phyloP scores from a whole-genome alignment of 129 eudicot genomes.

The Flaveria brownii region DNA sequence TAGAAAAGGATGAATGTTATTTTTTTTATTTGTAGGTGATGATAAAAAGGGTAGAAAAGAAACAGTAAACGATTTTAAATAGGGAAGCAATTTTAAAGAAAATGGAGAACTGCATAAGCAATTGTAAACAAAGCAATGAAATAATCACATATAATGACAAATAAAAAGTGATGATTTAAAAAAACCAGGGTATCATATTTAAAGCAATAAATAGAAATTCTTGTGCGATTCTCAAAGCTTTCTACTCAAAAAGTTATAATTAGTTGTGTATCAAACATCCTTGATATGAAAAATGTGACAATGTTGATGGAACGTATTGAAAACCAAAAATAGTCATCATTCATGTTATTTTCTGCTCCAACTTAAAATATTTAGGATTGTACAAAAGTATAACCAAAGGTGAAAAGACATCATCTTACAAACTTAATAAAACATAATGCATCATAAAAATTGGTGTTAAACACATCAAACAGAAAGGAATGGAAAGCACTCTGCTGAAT shows the following conservation, averaged over 20 bases:
- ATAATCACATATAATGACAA: too few relatives aligned
- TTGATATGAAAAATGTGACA: not conserved
- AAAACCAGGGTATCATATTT: too few relatives aligned
- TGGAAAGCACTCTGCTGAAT: conserved; percentile 27
- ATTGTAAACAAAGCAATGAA: too few relatives aligned
- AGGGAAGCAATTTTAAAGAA: too few relatives aligned
- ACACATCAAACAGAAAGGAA: conserved; percentile 18
- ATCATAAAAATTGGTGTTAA: too few relatives aligned
- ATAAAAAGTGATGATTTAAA: too few relatives aligned
- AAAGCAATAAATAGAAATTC: too few relatives aligned
- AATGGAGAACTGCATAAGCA: too few relatives aligned
- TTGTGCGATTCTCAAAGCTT: too few relatives aligned
- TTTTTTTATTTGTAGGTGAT: not conserved
- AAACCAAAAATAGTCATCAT: not conserved
- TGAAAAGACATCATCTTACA: conserved; percentile 19
- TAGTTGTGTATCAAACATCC: too few relatives aligned
- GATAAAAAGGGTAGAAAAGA: not conserved
- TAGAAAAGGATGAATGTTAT: not conserved
- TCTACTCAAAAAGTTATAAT: too few relatives aligned
- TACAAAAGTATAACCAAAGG: conserved; percentile 34
- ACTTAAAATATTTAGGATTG: not conserved
- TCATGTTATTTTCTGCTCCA: not conserved
- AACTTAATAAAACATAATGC: not conserved
- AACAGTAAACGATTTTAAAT: too few relatives aligned
- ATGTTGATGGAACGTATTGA: not conserved